A percentile compares a stretch with the other conserved stretches of the same genome.
phyloP scores from a whole-genome alignment of 148 eudicot species.

The Pouteria glomerata region DNA sequence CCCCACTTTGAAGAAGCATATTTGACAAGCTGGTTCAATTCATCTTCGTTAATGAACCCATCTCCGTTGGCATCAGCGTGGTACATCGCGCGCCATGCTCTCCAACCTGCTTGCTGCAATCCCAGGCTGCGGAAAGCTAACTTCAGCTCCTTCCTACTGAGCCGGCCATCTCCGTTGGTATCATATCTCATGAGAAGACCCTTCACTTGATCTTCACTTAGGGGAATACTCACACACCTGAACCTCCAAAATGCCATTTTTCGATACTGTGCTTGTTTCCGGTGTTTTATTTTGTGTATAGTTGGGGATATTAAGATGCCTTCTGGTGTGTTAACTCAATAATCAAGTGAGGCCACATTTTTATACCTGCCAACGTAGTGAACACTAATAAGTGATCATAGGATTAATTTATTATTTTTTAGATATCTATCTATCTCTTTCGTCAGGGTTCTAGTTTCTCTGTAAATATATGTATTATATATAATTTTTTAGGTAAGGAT shows the following conservation, averaged over 20 bases:
- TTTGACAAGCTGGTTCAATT: slow-evolving; percentile 1
- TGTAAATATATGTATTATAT: too few relatives aligned
- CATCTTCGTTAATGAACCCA: slow-evolving; percentile 4
- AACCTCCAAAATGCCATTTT: background rate
- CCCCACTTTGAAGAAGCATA: slow-evolving; percentile 13
- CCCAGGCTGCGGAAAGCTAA: background rate
- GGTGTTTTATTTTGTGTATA: too few relatives aligned
- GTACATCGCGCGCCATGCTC: background rate
- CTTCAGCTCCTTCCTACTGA: slow-evolving; percentile 5
- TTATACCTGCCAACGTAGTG: too few relatives aligned
- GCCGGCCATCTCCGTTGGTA: slow-evolving; percentile 3
- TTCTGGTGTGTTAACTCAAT: too few relatives aligned
- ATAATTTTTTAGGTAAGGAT: too few relatives aligned
- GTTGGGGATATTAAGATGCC: too few relatives aligned
- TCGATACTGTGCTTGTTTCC: too few relatives aligned
- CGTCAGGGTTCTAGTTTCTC: too few relatives aligned
- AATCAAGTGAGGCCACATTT: too few relatives aligned
- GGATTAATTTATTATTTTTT: too few relatives aligned
- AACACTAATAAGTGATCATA: too few relatives aligned
- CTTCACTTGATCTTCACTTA: background rate
- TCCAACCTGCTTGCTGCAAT: background rate
- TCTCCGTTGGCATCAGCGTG: slow-evolving; percentile 14
- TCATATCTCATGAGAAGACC: background rate
- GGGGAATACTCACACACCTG: background rate
- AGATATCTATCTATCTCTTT: too few relatives aligned